These are phyloP conservation scores for Colletotrichum tofieldiae DNA, from an alignment of 2,329 filamentous ascomycete genomes.

Conservation along the genomic window DNA sequence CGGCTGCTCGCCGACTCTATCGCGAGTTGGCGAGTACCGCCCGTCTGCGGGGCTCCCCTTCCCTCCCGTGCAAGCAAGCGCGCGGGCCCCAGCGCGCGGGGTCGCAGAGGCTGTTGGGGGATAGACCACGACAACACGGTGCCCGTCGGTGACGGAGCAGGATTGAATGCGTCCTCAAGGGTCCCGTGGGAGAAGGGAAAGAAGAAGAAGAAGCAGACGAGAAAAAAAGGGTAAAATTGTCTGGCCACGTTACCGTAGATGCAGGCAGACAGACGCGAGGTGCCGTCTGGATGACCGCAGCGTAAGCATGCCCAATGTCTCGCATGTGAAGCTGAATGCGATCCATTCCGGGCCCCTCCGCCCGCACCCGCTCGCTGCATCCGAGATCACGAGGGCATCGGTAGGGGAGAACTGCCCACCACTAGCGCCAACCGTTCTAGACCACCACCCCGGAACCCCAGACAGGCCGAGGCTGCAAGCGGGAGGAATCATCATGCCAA, in stretches of 20 bases:
- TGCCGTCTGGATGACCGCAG: neutral
- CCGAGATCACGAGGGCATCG: slow-evolving; percentile 35
- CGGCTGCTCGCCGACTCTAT: neutral
- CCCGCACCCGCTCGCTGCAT: slow-evolving; percentile 31
- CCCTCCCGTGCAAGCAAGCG: neutral
- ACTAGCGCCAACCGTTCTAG: slow-evolving; percentile 33
- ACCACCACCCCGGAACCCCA: neutral
- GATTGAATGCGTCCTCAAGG: neutral
- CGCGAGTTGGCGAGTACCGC: no score
- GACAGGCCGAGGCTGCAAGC: slow-evolving; percentile 24
- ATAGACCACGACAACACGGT: neutral
- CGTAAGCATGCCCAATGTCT: slow-evolving; percentile 33
- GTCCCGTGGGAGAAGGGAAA: neutral
- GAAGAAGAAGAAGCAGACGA: neutral
- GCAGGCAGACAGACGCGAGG: neutral
- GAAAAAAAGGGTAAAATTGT: neutral
- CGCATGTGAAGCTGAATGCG: slow-evolving; percentile 42
- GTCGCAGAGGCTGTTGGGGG: no score
- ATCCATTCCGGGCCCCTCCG: neutral
- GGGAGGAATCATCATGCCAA: neutral
- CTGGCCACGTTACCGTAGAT: neutral
- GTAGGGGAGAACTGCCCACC: neutral
- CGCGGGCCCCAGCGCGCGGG: no score
- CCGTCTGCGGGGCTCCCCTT: neutral
- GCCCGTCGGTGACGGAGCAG: neutral